These are phyloP conservation scores for Yamadazyma takamatsuzukensis DNA, from an alignment of 805 yeast genomes.

Conservation along the genomic window DNA sequence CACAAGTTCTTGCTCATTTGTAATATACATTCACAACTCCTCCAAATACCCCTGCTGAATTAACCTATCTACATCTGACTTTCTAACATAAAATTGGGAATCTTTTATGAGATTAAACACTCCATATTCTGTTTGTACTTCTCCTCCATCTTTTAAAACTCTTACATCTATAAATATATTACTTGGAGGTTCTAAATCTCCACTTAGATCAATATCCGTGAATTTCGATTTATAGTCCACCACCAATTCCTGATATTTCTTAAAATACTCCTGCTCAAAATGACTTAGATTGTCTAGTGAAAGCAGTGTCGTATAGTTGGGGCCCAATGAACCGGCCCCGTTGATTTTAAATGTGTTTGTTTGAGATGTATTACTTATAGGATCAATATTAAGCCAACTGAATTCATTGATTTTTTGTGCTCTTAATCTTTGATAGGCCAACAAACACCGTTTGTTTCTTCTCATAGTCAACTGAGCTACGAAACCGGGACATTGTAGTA, in stretches of 20 bases:
- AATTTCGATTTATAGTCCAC: conserved; percentile 75
- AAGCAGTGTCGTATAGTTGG: conserved; percentile 24
- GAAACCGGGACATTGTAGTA: conserved; percentile 60
- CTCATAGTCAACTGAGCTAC: conserved; percentile 75
- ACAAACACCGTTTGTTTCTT: conserved; percentile 82
- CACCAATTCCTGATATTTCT: conserved; percentile 65
- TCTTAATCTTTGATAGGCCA: conserved; percentile 78
- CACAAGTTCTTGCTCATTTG: no score
- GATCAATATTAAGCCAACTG: conserved; percentile 68
- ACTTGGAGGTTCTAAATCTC: conserved; percentile 85
- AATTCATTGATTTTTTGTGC: conserved; percentile 62
- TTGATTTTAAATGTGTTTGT: conserved; percentile 4
- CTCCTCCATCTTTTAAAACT: conserved; percentile 92
- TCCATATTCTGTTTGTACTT: conserved; percentile 95
- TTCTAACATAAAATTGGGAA: conserved; percentile 91
- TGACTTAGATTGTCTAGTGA: conserved; percentile 57
- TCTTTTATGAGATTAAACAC: conserved; percentile 90
- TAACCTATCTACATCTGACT: conserved; percentile 88
- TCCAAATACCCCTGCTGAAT: conserved; percentile 93
- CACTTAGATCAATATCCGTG: conserved; percentile 82
- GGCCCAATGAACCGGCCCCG: conserved; percentile 9
- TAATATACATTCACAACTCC: conserved; percentile 43
- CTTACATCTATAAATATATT: conserved; percentile 93
- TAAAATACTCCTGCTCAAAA: conserved; percentile 74
- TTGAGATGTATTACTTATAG: conserved; percentile 21